Evolutionary conservation across 2,329 filamentous ascomycete species (phyloP).

Genomic region (Cladorrhinum sp.): DNA sequence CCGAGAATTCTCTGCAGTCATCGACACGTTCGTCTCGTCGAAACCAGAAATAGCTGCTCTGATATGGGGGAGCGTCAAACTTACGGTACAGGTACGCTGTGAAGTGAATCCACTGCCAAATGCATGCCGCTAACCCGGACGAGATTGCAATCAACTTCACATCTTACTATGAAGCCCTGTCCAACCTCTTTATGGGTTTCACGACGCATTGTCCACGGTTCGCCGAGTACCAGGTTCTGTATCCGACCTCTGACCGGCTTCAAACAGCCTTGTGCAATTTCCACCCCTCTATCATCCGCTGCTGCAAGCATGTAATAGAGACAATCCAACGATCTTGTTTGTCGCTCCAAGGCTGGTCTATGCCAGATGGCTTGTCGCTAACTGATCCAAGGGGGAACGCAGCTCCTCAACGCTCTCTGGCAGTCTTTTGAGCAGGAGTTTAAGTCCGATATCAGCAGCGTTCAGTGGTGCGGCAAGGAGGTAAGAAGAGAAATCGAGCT

Average conservation of each 20-base stretch:
- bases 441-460: constrained; percentile 22
- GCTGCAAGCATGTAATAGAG: constrained; percentile 34
- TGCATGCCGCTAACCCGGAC: too few species aligned
- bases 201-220: constrained; percentile 36
- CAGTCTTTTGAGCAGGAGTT: constrained; percentile 34
- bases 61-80: constrained; percentile 43
- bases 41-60: constrained; percentile 38
- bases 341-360: constrained; percentile 1
- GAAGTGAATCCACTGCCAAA: too few species aligned
- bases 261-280: constrained; percentile 36
- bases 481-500: constrained; percentile 29
- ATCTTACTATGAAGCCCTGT: constrained; percentile 40
- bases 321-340: constrained; percentile 30
- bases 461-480: constrained; percentile 21
- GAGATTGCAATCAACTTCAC: constrained; percentile 34
- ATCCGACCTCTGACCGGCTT: constrained; percentile 33
- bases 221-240: constrained; percentile 37
- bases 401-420: constrained; percentile 25
- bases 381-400: constrained; percentile 23
- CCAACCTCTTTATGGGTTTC: constrained; percentile 37
- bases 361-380: neutral
- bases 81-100: constrained; percentile 44
- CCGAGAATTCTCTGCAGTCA: constrained; percentile 36
- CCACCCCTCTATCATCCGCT: constrained; percentile 35
- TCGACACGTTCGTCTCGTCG: constrained; percentile 39